Percentiles rank a stretch among this genome's conserved stretches.
These are phyloP conservation scores for Vicia faba DNA, from an alignment of 306 rosid genomes.

Conservation along the genomic window DNA sequence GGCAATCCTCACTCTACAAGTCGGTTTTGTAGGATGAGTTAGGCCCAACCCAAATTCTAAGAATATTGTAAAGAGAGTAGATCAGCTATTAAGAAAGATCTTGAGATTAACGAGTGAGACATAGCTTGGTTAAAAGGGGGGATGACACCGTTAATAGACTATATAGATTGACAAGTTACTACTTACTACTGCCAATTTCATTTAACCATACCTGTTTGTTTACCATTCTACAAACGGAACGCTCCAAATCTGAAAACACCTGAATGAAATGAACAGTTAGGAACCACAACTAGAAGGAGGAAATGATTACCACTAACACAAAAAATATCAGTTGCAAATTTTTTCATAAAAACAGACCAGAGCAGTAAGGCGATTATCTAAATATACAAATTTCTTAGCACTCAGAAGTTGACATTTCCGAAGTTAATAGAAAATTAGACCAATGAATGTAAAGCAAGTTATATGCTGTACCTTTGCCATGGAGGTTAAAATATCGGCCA, in stretches of 20 bases:
- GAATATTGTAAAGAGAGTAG: too few relatives aligned
- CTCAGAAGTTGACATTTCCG: background rate
- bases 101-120: too few relatives aligned
- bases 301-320: background rate
- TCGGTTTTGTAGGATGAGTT: too few relatives aligned
- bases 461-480: constrained; percentile 78
- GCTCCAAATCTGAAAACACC: constrained; percentile 97
- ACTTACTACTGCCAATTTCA: constrained; percentile 1
- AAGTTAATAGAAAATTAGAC: constrained; percentile 22
- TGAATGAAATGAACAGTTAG: constrained; percentile 51
- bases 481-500: constrained; percentile 98
- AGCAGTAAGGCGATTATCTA: constrained; percentile 30
- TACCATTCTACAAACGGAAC: constrained; percentile 94
- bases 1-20: too few relatives aligned
- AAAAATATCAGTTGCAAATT: constrained; percentile 5
- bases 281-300: constrained; percentile 28
- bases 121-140: too few relatives aligned
- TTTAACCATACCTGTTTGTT: constrained; percentile 70
- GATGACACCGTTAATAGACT: background rate
- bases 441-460: constrained; percentile 27
- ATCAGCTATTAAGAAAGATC: too few relatives aligned
- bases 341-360: background rate
- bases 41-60: too few relatives aligned
- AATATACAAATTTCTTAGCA: constrained; percentile 32
- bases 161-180: constrained; percentile 9